A percentile compares a stretch with the other conserved stretches of the same genome.
phyloP scores from a whole-genome alignment of 2,329 filamentous ascomycete genomes.

The Aspergillus sp. region DNA sequence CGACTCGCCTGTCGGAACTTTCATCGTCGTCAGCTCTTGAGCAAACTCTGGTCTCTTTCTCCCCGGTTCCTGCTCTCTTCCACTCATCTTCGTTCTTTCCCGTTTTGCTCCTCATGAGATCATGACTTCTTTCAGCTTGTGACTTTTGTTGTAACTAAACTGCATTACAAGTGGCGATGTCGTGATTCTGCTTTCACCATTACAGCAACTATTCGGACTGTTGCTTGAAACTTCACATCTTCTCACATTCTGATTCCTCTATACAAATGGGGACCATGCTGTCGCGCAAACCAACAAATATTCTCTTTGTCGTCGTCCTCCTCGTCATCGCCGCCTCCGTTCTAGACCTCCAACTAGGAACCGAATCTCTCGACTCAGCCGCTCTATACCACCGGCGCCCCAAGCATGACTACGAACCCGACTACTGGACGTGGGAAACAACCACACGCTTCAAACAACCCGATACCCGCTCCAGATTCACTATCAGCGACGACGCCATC shows the following conservation, averaged over 20 bases:
- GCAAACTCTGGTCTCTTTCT: too few species aligned
- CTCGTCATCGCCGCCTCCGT: conserved; percentile 6
- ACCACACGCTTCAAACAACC: conserved; percentile 14
- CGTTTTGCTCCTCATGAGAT: too few species aligned
- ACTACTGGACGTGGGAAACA: conserved; percentile 26
- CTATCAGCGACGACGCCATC: conserved; percentile 5
- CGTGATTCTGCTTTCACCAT: not conserved
- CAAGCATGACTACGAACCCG: conserved; percentile 5
- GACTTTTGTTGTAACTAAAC: too few species aligned
- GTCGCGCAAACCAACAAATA: conserved; percentile 5
- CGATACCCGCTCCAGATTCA: not conserved
- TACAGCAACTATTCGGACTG: not conserved
- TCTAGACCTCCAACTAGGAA: conserved; percentile 4
- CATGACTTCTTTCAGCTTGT: too few species aligned
- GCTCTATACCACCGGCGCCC: conserved; percentile 7
- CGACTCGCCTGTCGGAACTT: not conserved
- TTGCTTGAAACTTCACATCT: too few species aligned
- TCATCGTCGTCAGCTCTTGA: not conserved
- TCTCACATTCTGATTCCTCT: not conserved
- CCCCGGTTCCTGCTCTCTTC: too few species aligned
- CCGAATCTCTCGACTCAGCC: conserved; percentile 2
- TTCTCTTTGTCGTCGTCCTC: conserved; percentile 6
- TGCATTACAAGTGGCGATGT: not conserved
- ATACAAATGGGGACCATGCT: not conserved
- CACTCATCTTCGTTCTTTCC: too few species aligned